Evolutionary conservation across 1,284 basidiomycete species (phyloP), one percentile per base, ranked within the genome.

Genomic region (Marasmius sp.): DNA sequence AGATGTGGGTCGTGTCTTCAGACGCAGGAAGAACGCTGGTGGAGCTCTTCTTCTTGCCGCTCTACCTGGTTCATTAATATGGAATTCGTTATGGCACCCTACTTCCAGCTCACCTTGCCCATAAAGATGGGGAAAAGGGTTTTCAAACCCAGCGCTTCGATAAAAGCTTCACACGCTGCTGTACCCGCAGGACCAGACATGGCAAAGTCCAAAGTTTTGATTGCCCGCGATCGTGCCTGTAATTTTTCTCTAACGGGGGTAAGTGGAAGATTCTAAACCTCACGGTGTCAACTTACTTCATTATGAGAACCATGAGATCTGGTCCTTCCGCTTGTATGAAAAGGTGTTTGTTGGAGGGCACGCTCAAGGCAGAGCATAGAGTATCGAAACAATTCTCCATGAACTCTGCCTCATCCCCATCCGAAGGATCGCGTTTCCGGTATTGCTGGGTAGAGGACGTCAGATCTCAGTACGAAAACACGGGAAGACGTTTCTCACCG

Each of bases 311-410:
- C 95, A 99, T 98, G 27, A 99, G 82, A 69, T 99, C 97, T 11
- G 95, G 87, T 1, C 97, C 97, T 74, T 99, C 97, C 10, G 88
- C 90, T n/a, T 89, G 84, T 9, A 95, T 75, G 77, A 98, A 98
- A 1, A 85, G 75, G n/a, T 81, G 72, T 74, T 97, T 97, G 73
- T 91, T 86, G 57, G 88, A 80, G 3, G 87, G 79, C 70, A 94
- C 92, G 8, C 82, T 84, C 33, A 96, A 78, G 0, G 89, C 83
- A 0, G 94, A 93, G 72, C 96, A 98, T 22, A 99, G 75, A 0
- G 89, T 78, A 74, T 98, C 93, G 69, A 99, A 98, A 2, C 93
- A 67, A 73, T 99, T 99, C 72, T 98, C 97, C 92, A 98, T 95
- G 74, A 95, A 98, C 73, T 99, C 97, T 10, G 87, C 83, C 76